A percentile compares a stretch with the other conserved stretches of the same genome.
phyloP scores from a whole-genome alignment of 257 asterid genomes.

The Nicotiana attenuata region DNA sequence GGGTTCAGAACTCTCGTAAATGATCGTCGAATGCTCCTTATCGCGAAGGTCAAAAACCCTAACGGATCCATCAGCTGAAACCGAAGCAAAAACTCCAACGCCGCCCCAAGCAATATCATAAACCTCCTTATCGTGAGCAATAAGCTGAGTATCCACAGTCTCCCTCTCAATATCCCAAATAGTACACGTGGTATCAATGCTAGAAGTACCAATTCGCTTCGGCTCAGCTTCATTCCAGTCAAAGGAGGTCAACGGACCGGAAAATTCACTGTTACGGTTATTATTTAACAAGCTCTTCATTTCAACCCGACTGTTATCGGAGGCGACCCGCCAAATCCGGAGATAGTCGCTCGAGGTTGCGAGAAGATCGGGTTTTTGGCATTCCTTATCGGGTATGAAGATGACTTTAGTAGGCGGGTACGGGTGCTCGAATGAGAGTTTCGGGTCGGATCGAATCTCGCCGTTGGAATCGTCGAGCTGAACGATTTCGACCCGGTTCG shows the following conservation, averaged over 20 bases:
- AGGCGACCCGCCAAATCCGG: conserved; percentile 76
- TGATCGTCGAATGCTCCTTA: conserved; percentile 94
- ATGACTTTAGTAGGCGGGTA: conserved; percentile 90
- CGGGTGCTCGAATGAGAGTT: conserved; percentile 87
- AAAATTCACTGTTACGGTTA: conserved; percentile 82
- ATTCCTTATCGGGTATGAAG: conserved; percentile 88
- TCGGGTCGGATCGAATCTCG: conserved; percentile 74
- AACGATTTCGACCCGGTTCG: conserved; percentile 78
- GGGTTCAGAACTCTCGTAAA: conserved; percentile 92
- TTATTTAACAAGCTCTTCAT: conserved; percentile 59
- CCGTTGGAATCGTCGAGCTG: conserved; percentile 86
- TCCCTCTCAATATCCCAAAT: conserved; percentile 97
- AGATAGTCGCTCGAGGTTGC: conserved; percentile 90
- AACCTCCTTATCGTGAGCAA: conserved; percentile 98
- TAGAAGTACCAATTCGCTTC: conserved; percentile 83
- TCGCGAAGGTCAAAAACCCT: conserved; percentile 95
- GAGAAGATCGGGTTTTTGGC: conserved; percentile 81
- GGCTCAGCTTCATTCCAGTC: conserved; percentile 99
- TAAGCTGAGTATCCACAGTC: conserved; percentile 89
- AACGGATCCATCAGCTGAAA: conserved; percentile 93
- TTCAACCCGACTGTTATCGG: conserved; percentile 53
- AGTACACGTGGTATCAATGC: conserved; percentile 91
- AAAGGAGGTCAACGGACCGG: conserved; percentile 85
- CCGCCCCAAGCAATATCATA: conserved; percentile 99
- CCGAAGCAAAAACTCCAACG: conserved; percentile 93